phyloP scores from a whole-genome alignment of 345 rosid species.

The Populus deltoides region DNA sequence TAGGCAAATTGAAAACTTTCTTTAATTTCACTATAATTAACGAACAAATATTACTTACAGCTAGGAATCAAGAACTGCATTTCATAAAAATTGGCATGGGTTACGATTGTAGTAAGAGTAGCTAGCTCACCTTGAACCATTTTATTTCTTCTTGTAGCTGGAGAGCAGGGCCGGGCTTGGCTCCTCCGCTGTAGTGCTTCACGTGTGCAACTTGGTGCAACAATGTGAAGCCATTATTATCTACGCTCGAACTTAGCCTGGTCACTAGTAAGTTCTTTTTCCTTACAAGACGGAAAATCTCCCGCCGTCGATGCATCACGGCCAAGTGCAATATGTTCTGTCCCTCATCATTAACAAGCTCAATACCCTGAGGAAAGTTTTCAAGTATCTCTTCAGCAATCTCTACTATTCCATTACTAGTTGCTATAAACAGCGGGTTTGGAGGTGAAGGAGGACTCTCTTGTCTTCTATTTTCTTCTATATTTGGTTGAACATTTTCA shows the following conservation, averaged over 20 bases:
- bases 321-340: constrained; percentile 28
- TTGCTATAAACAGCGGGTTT: constrained; percentile 18
- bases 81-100: too few species aligned
- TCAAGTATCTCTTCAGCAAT: background rate
- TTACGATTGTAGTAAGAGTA: too few species aligned
- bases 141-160: too few species aligned
- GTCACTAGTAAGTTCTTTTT: background rate
- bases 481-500: background rate
- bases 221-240: constrained; percentile 15
- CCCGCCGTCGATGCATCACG: constrained; percentile 8
- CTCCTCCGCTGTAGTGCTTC: constrained; percentile 10
- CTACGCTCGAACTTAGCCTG: constrained; percentile 13
- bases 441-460: background rate
- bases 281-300: constrained; percentile 11
- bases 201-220: constrained; percentile 24
- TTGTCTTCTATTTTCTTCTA: background rate
- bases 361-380: constrained; percentile 14
- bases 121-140: too few species aligned
- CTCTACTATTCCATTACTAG: constrained; percentile 18
- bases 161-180: too few species aligned
- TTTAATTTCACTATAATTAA: too few species aligned
- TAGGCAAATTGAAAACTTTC: too few species aligned
- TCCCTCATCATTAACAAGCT: background rate
- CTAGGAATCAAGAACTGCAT: too few species aligned
- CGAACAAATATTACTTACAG: too few species aligned